Base-by-base conservation (phyloP, 768 basidiomycete genomes). In the Xerocomellus amylosporus region DNA sequence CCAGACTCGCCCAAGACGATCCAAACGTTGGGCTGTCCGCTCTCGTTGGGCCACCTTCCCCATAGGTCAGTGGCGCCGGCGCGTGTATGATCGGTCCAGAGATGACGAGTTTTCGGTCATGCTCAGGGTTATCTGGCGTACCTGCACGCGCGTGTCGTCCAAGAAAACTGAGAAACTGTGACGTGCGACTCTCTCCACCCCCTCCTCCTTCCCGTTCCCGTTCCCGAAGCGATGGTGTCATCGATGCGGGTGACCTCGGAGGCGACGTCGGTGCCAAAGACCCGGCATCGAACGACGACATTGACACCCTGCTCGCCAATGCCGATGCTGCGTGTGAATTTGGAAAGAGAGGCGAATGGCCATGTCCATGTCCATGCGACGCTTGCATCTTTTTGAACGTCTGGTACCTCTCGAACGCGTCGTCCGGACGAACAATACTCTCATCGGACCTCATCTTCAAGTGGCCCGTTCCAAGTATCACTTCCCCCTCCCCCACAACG, bases 1-100 rank as follows among this genome's bases (percentile, higher is more conserved):
- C 87, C 46, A 98, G 73, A 68, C 93, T 96, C 8, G 91, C 86
- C 96, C 96, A 98, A 0, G 93, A 93, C 82, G 93, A 54, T 14
- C 53, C 53, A 47, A 93, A 92, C 7, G 78, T 79, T 5, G 86
- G 80, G 65, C 82, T 85, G 1, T 71, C 75, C 41, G 81, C 71
- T 36, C 79, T 74, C 44, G 75, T 67, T 4, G 70, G 68, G 33
- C 54, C 57, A 8, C 30, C 28, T 2, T 53, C 60, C 14, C 52
- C 56, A 9, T 46, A 37, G 5, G 31, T 7, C 12, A 54, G 24
- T 7, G 49, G 17, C 4, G 17, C 17, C 20, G 47, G 43, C 12
- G 40, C 47, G 2, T 75, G 74, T 54, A 78, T 57, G 33, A 88
- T 85, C 12, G 87, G 88, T 0, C 79, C 88, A 26, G 89, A 91